Evolutionary conservation across 1,139 yeast genomes (phyloP), one percentile per base, ranked within the genome.

Genomic region (Lodderomyces pseudojiufengensis): DNA sequence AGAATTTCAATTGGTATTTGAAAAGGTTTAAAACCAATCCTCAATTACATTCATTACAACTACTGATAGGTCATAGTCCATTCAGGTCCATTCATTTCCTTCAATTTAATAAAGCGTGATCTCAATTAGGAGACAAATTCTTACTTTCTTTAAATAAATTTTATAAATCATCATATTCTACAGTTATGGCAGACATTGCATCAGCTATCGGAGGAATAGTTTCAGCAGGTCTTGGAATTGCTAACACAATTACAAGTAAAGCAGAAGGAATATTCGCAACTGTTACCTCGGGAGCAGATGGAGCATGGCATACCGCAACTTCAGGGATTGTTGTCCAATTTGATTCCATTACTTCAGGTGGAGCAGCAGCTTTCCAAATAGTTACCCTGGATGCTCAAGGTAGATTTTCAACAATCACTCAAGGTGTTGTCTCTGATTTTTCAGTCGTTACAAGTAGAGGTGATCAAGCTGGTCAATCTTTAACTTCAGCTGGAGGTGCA

Each of bases 361-460:
- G 42, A 14, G 44, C 34, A 8, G 26, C 32, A 24, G 45, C 24
- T 3, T 37, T 30, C 27, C 31, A 34, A 23, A 33, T 38, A 32
- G 44, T 55, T 29, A 45, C 48, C 26, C 37, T 51, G 37, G 40
- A 35, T 28, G 41, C 45, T 22, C 44, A 31, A n/a, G 39, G 39
- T 35, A 29, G 13, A n/a, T 23, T 28, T 28, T 35, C 43, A 25
- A 37, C 49, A 10, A 37, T 43, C 26, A 43, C 52, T 33, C 41
- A 42, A 31, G 47, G 42, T 25, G 47, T 49, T n/a, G 41, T 33
- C 15, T 40, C 50, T 24, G 52, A 57, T 27, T 43, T 46, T 31
- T 44, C 62, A 27, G 54, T 45, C 24, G 52, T 35, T 27, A 44
- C 48, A 10, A 39, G 51, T 25, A 43, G 45, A 24, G 45, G 45